phyloP scores from a whole-genome alignment of 768 basidiomycete species.

The Russula virescens region DNA sequence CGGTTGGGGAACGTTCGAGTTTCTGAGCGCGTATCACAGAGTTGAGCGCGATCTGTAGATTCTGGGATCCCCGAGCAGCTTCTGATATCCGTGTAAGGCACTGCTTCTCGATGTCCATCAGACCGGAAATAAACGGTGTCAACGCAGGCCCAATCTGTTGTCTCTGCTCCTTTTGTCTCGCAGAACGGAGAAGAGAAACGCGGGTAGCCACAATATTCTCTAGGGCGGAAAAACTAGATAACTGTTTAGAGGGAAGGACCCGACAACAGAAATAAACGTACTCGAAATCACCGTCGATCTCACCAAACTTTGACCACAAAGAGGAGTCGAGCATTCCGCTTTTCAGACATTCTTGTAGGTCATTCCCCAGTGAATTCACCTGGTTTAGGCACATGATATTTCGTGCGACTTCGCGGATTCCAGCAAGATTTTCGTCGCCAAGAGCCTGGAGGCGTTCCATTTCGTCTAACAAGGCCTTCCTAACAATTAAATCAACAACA shows the following conservation, averaged over 20 bases:
- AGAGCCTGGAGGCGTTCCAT: conserved; percentile 57
- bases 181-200: conserved; percentile 71
- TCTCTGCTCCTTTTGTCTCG: conserved; percentile 61
- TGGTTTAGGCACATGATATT: conserved; percentile 82
- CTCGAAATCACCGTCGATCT: conserved; percentile 59
- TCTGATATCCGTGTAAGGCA: conserved; percentile 68
- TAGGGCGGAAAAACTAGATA: conserved; percentile 59
- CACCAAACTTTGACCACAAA: conserved; percentile 40
- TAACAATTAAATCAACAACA: conserved; percentile 44
- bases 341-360: conserved; percentile 33
- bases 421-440: conserved; percentile 73
- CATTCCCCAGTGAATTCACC: conserved; percentile 55
- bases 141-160: conserved; percentile 69
- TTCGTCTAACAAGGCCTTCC: conserved; percentile 50
- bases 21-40: conserved; percentile 71
- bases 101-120: conserved; percentile 57
- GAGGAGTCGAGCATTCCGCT: conserved; percentile 32
- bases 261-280: conserved; percentile 33
- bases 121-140: conserved; percentile 44
- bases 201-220: conserved; percentile 80
- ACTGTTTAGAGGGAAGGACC: conserved; percentile 17
- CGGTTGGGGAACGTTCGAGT: conserved; percentile 43
- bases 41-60: conserved; percentile 81
- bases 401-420: conserved; percentile 61
- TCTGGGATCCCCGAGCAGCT: conserved; percentile 61